Conservation (phyloP, 352 stramenopile species). For the Phytophthora chlamydospora region DNA sequence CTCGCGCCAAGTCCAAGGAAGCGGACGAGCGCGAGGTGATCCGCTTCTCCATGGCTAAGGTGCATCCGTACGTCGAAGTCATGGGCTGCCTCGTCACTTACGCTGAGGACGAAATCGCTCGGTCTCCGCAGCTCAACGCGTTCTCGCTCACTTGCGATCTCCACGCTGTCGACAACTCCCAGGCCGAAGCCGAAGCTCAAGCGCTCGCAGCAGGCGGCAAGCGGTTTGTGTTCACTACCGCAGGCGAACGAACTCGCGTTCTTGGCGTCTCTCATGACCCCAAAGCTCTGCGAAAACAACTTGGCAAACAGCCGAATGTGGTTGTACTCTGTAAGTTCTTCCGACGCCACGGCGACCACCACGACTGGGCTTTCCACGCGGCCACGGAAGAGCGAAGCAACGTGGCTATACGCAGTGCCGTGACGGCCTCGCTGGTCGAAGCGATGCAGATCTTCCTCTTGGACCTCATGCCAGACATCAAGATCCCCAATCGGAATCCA, state of each 20-base stretch:
- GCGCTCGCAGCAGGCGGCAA: slow-evolving; percentile 32
- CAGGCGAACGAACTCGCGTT: slow-evolving; percentile 30
- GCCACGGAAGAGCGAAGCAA: slow-evolving; percentile 33
- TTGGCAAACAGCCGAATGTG: slow-evolving; percentile 41
- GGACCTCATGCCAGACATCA: slow-evolving; percentile 73
- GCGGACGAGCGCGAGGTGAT: slow-evolving; percentile 48
- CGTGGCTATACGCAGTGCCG: slow-evolving; percentile 46
- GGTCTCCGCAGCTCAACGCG: slow-evolving; percentile 44
- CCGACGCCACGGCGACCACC: slow-evolving; percentile 26
- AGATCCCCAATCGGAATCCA: slow-evolving; percentile 65
- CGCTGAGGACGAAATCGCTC: slow-evolving; percentile 56
- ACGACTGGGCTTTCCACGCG: slow-evolving; percentile 46
- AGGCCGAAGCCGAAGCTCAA: slow-evolving; percentile 35
- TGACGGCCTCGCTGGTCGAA: slow-evolving; percentile 51
- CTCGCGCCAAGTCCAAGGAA: slow-evolving; percentile 47
- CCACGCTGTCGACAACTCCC: slow-evolving; percentile 25
- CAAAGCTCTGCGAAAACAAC: slow-evolving; percentile 16
- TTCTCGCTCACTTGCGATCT: slow-evolving; percentile 55
- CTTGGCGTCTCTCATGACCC: slow-evolving; percentile 37
- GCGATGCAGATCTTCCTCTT: slow-evolving; percentile 66
- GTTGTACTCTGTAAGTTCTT: slow-evolving; percentile 67
- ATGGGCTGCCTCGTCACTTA: slow-evolving; percentile 56
- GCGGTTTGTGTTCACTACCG: slow-evolving; percentile 26
- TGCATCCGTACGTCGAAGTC: slow-evolving; percentile 58
- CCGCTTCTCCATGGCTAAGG: slow-evolving; percentile 40